Base-by-base conservation (phyloP, 768 basidiomycete species). In the Filobasidium wieringae region DNA sequence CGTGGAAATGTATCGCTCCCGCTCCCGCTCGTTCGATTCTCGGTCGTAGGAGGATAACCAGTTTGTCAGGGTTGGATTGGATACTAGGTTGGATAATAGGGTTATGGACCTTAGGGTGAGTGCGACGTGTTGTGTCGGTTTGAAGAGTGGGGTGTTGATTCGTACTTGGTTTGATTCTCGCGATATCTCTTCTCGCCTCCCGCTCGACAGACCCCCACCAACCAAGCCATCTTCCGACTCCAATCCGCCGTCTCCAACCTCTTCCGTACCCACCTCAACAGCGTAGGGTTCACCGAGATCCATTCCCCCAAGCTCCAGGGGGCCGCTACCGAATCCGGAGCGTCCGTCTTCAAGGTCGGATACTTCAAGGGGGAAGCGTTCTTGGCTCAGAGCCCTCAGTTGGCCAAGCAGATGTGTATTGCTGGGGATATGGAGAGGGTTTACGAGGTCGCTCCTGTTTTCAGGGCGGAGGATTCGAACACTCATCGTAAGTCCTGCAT, bases 361-460 rank as follows among this genome's bases (percentile, higher is more conserved):
- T 97, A 99, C 75, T 99, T 97, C 79, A 93, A 95, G 80, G 88
- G 92, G 84, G 81, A 74, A 64, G 95, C 95, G 2, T 99, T 80
- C 78, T 81, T 99, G 37, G 95, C 95, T 19, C 95, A 99, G 74
- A 91, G 88, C 36, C 95, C 95, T 37, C 95, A 99, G 71, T 79
- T 97, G 15, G 88, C 91, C 51, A 99, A 99, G 75, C 95, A 99
- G 76, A 99, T 99, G 95, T 88, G 87, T 60, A 97, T 99, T 66
- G 90, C 95, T 32, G 91, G 89, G 54, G 95, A 97, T 76, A 91
- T 97, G 70, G 95, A 97, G 74, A 82, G 90, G 31, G 95, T 99
- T 7, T 99, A 92, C 76, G 95, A 99, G 76, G 90, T 99, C 60
- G 95, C 84, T 0, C 77, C 77, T 40, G 76, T 97, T 55, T 97